Base-by-base conservation (phyloP, 2,329 filamentous ascomycete species). In the Beauveria caledonica region DNA sequence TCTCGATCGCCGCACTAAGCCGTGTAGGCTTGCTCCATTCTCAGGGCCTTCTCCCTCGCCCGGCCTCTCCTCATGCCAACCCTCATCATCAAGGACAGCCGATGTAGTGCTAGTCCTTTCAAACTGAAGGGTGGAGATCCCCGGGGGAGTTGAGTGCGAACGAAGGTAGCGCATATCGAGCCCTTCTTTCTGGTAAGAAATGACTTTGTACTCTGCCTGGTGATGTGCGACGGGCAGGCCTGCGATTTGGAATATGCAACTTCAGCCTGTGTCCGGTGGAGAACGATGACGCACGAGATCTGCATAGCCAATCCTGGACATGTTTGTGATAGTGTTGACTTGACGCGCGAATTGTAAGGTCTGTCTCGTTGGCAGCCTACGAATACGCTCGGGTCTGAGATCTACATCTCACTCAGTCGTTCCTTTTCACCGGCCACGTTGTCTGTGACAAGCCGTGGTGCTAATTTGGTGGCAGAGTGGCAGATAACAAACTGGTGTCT, bases 1-100 rank as follows among this genome's bases (percentile, higher is more conserved):
- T 11, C 60, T 69, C 23, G 65, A 66, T 46, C 15, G 44, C 44
- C 5, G 52, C 44, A 7, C 52, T 55, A 11, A 39, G 44, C 10
- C 39, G 39, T 42, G 52, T 55, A 13, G 52, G 52, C 21, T 39
- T 55, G 3, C 45, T 39, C 5, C 53, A 46, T 42, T 46, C 40
- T 5, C 40, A 46, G 40, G 40, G 42, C 25, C 40, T 56, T 56
- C 23, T 46, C 53, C 17, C 53, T 46, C 5, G 53, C 53, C 23
- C 53, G 53, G 23, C 40, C 53, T 2, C 25, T 56, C 8, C n/a
- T 56, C 13, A 56, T 56, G 40, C 39, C n/a, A 13, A 17, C 15
- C 5, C 23, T 46, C 13, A 56, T 42, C 53, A 33, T 46, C 21
- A 56, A 39, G 53, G 25, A 56, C 25, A 56, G 53, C 42, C 33